Evolutionary conservation across 2,329 filamentous ascomycete genomes (phyloP), one percentile per base, ranked within the genome.

Genomic region (Aspergillus vadensis): DNA sequence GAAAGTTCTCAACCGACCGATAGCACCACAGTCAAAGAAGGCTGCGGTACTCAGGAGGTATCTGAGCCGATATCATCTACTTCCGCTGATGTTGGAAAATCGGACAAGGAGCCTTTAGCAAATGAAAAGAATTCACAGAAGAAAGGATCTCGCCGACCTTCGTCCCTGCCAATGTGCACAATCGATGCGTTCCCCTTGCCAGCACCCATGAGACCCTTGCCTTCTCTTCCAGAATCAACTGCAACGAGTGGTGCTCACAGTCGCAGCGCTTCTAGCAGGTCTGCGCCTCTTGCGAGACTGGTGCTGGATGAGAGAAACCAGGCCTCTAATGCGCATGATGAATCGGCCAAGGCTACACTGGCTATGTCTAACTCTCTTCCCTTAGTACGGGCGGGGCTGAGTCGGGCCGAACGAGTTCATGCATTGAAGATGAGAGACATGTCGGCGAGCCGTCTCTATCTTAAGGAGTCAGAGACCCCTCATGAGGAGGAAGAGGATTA

Each of bases 171-270:
- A 5, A 62, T 70, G 58, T 66, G 66, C 15, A 65, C 70, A 0
- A 65, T 76, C 15, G 65, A 75, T 38, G 65, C 71, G 14, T 73
- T 75, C 39, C 72, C 75, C 62, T 68, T 74, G 19, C 75, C 75
- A 15, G 73, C 74, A 32, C 75, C 75, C 12, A 72, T 66, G 25
- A 69, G 64, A 32, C 73, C 75, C 30, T 57, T 77, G 4, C 75
- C 75, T 53, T 71, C 70, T 4, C 58, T 76, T 8, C 75, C 75
- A 9, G 63, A 69, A 32, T 27, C 63, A 17, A 58, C 47, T 3
- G 43, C 58, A 27, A 54, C 56, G 12, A 55, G 66, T 19, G 60
- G 25, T 36, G 21, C n/a, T 14, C 8, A 41, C 14, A 23, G 51
- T 30, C 43, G 30, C 15, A 47, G 32, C 12, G 39, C 41, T 5